These are phyloP conservation scores for Suillus clintonianus DNA, from an alignment of 768 basidiomycete species.

Conservation along the genomic window DNA sequence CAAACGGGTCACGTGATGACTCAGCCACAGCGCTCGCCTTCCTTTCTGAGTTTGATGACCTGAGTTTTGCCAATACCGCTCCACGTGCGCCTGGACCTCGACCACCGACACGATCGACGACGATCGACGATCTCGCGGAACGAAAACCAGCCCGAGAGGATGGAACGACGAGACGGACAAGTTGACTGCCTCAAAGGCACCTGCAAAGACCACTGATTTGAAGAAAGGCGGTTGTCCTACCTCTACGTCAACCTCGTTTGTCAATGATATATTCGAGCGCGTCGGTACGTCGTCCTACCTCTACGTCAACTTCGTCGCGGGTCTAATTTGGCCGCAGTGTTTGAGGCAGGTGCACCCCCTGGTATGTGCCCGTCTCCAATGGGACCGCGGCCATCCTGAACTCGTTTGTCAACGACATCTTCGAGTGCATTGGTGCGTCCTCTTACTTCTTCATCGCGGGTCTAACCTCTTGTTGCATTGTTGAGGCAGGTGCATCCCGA, in stretches of 20 bases:
- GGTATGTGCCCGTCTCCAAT: slow-evolving; percentile 84
- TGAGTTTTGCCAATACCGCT: neutral
- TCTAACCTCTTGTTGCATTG: no score
- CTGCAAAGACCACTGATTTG: slow-evolving; percentile 48
- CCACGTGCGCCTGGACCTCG: neutral
- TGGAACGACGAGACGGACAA: no score
- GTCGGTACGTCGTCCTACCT: no score
- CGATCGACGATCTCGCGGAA: no score
- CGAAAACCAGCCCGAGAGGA: no score
- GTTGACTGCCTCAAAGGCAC: slow-evolving; percentile 57
- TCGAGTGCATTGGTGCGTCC: slow-evolving; percentile 62
- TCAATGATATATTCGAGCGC: no score
- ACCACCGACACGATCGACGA: neutral
- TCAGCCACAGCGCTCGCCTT: neutral
- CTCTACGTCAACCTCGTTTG: no score
- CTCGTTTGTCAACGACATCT: slow-evolving; percentile 91
- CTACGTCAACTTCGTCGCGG: no score
- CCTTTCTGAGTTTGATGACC: neutral
- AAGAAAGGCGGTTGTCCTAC: no score
- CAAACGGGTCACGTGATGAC: neutral
- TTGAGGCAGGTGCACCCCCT: slow-evolving; percentile 59
- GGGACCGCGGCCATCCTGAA: slow-evolving; percentile 93
- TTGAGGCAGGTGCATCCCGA: no score
- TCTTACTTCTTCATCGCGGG: no score
- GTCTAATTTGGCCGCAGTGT: neutral